These are phyloP conservation scores for Trichomonas tenax DNA, from an alignment of 208 protist species.

Conservation along the genomic window DNA sequence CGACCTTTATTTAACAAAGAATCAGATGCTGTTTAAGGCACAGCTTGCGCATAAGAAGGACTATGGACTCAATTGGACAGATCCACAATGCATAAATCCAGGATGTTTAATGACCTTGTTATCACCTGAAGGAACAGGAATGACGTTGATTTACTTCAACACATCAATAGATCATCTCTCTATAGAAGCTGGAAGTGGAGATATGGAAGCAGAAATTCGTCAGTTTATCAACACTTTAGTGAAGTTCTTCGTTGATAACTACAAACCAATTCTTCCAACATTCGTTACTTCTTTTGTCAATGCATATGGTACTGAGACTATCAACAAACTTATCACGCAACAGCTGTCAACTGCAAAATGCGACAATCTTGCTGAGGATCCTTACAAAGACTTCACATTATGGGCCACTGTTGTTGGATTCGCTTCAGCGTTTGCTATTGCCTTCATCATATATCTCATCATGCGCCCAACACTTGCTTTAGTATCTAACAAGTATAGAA, in stretches of 20 bases:
- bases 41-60: not conserved
- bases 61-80: not conserved
- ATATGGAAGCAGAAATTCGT: not conserved
- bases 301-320: not conserved
- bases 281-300: not conserved
- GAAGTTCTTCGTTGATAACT: not conserved
- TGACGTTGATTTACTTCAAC: not conserved
- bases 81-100: not conserved
- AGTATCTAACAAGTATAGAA: not conserved
- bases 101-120: not conserved
- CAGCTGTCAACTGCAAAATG: not conserved
- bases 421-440: not conserved
- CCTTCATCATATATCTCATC: not conserved
- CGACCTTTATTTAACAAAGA: not conserved
- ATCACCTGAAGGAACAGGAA: not conserved
- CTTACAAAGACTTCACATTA: not conserved
- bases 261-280: not conserved
- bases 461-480: not conserved
- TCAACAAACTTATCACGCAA: not conserved
- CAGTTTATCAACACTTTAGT: not conserved
- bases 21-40: not conserved
- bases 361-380: not conserved
- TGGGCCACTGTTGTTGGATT: not conserved
- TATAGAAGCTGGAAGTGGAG: not conserved
- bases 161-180: not conserved